phyloP scores from a whole-genome alignment of 2,329 filamentous ascomycete species.

The Claviceps purpurea region DNA sequence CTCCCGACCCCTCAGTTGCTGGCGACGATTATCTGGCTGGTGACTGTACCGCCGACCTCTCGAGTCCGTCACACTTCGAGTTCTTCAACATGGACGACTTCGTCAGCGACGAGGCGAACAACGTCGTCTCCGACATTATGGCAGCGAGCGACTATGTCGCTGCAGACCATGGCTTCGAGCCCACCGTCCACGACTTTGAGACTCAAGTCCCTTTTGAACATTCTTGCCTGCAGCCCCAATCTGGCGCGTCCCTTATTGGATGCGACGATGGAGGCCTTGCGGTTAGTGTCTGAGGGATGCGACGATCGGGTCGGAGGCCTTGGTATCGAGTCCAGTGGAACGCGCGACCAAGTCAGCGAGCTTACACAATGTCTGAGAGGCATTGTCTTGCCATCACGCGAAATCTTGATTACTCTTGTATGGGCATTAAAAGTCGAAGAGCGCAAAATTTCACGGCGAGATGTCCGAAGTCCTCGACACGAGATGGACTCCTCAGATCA shows the following conservation, averaged over 20 bases:
- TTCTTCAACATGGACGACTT: constrained; percentile 41
- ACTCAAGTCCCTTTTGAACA: constrained; percentile 48
- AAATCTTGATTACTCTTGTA: constrained; percentile 33
- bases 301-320: constrained; percentile 30
- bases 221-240: constrained; percentile 60
- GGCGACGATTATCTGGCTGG: constrained; percentile 54
- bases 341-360: constrained; percentile 23
- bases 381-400: constrained; percentile 30
- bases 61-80: constrained; percentile 26
- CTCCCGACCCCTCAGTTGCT: constrained; percentile 52
- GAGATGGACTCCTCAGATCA: constrained; percentile 14
- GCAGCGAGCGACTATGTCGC: constrained; percentile 36
- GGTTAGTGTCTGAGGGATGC: constrained; percentile 50
- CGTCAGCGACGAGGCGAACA: constrained; percentile 38
- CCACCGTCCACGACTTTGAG: constrained; percentile 43
- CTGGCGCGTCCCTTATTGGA: constrained; percentile 61
- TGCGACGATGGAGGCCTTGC: constrained; percentile 63
- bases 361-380: constrained; percentile 24
- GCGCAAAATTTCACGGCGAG: constrained; percentile 18
- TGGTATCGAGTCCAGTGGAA: constrained; percentile 19
- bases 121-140: constrained; percentile 32
- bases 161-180: constrained; percentile 38
- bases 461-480: constrained; percentile 10
- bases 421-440: constrained; percentile 33
- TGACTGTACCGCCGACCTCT: constrained; percentile 39